Evolutionary conservation across 1,284 basidiomycete species (phyloP).

Genomic region (Ceratorhiza oryzae-sativae): DNA sequence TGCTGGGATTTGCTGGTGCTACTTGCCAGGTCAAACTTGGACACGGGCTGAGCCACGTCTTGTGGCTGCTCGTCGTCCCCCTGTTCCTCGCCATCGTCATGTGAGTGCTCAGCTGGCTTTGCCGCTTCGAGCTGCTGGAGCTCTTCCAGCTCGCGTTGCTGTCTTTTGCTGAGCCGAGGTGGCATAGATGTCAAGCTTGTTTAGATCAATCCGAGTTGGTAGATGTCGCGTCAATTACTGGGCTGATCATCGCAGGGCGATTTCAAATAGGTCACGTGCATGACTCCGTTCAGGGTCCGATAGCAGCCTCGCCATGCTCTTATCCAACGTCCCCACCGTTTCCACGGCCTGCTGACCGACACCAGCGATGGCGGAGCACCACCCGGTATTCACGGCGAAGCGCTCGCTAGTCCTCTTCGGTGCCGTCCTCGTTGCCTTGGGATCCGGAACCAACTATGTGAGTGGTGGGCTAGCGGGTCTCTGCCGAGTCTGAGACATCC

Average conservation of each 20-base stretch:
- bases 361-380: neutral
- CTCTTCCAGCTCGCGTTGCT: conserved; percentile 84
- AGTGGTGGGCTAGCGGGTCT: neutral
- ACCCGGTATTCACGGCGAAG: neutral
- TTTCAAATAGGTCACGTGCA: neutral
- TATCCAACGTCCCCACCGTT: neutral
- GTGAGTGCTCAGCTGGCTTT: neutral
- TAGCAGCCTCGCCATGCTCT: neutral
- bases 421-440: conserved; percentile 37
- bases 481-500: neutral
- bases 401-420: conserved; percentile 34
- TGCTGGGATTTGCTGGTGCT: neutral
- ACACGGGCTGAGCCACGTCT: conserved; percentile 47
- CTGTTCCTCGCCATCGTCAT: conserved; percentile 45
- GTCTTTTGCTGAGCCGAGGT: conserved; percentile 72
- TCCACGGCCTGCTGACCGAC: neutral
- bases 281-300: neutral
- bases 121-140: conserved; percentile 60
- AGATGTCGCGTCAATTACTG: conserved; percentile 9
- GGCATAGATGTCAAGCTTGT: conserved; percentile 48
- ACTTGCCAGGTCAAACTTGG: conserved; percentile 47
- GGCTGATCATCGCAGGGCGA: neutral
- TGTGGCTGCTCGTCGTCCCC: conserved; percentile 52
- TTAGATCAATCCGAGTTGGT: neutral
- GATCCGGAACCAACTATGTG: conserved; percentile 42